phyloP scores from a whole-genome alignment of 805 yeast genomes.

The Lipomyces starkeyi region DNA sequence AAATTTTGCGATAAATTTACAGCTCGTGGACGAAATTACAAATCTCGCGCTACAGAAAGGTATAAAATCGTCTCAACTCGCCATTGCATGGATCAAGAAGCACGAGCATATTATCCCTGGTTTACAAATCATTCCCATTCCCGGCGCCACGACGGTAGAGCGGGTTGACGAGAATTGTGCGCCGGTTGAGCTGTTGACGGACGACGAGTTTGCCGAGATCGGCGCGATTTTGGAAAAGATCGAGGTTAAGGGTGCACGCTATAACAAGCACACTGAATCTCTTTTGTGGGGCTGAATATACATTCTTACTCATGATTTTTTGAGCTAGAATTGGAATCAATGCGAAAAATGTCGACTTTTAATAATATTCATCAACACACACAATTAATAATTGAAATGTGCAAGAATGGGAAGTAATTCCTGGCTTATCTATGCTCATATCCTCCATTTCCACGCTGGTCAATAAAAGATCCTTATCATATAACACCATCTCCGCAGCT shows the following conservation, averaged over 20 bases:
- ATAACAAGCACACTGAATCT: constrained; percentile 45
- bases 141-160: constrained; percentile 63
- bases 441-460: no score
- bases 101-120: constrained; percentile 47
- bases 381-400: no score
- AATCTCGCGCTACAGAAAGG: constrained; percentile 55
- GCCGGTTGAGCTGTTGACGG: constrained; percentile 51
- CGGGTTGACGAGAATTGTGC: constrained; percentile 68
- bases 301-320: no score
- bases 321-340: no score
- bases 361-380: no score
- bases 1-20: constrained; percentile 58
- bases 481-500: no score
- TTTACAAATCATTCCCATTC: constrained; percentile 75
- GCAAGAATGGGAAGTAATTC: no score
- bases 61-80: constrained; percentile 67
- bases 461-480: no score
- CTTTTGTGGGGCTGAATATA: constrained; percentile 26
- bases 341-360: no score
- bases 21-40: constrained; percentile 56
- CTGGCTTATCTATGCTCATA: no score
- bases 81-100: constrained; percentile 68
- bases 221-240: constrained; percentile 52
- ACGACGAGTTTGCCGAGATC: constrained; percentile 61
- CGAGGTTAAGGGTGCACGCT: constrained; percentile 64